Base-by-base conservation (phyloP, 352 stramenopile genomes). In the Phytophthora quininea region DNA sequence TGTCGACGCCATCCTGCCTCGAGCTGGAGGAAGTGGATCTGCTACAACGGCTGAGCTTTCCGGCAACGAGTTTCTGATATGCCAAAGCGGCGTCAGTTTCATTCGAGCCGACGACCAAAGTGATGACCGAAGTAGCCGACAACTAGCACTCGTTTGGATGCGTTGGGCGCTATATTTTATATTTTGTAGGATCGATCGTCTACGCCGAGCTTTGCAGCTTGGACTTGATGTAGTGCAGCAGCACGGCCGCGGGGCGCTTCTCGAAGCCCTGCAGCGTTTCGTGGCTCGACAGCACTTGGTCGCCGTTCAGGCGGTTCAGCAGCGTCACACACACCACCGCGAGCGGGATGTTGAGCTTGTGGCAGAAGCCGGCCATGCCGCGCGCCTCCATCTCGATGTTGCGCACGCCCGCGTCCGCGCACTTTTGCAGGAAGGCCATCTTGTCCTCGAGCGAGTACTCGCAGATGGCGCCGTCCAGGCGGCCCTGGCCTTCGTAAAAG, bases 341-440 rank as follows among this genome's bases (percentile, higher is more conserved):
- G 5, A 89, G 74, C n/a, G 83, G 82, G 65, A 95, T 94, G 38
- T 86, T 65, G 50, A 93, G 83, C 67, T 87, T 86, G 72, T 91
- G 78, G 62, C 84, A 91, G 62, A 93, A 92, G 52, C 77, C 76
- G 24, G 88, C 83, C 45, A 95, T 91, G 58, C 77, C 63, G 11
- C 79, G 76, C 30, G 79, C 86, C 65, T 95, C 88, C 88, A 95
- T 95, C 70, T 95, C 88, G 35, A 95, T 95, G 79, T 95, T 95
- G 58, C 82, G 80, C 37, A 93, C 84, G 37, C 88, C 86, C 10
- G 67, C 69, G 14, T 70, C 77, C 3, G 82, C 72, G 30, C 80
- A 76, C 35, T 69, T 75, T 40, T 89, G 64, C 50, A 95, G 63
- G 63, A 92, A 95, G 14, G 61, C 63, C 60, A 93, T 80, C 69